These are phyloP conservation scores for Claviceps sorghi DNA, from an alignment of 2,329 filamentous ascomycete genomes.

Conservation along the genomic window DNA sequence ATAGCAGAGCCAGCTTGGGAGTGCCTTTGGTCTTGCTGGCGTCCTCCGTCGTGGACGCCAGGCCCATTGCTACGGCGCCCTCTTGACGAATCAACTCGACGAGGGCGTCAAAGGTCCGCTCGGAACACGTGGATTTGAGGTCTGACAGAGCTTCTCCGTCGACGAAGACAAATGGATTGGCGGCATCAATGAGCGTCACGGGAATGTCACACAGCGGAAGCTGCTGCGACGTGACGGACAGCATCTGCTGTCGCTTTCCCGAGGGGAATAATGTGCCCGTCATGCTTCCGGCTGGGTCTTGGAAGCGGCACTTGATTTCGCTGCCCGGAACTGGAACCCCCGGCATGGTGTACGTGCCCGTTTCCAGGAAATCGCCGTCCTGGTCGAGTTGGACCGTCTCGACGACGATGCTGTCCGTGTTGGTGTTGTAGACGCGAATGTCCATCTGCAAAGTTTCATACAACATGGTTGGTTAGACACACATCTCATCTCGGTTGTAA, in stretches of 20 bases:
- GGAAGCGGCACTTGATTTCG: conserved; percentile 42
- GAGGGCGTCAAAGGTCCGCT: conserved; percentile 6
- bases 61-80: conserved; percentile 43
- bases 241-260: conserved; percentile 30
- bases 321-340: conserved; percentile 41
- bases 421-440: conserved; percentile 44
- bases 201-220: conserved; percentile 12
- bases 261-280: conserved; percentile 45
- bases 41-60: conserved; percentile 26
- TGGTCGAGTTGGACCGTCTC: conserved; percentile 36
- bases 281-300: conserved; percentile 44
- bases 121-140: background rate
- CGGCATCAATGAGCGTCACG: conserved; percentile 20
- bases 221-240: background rate
- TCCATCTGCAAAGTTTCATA: conserved; percentile 13
- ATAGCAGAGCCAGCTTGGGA: background rate
- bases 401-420: conserved; percentile 41
- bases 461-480: too few relatives aligned
- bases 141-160: conserved; percentile 16
- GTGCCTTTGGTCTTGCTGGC: conserved; percentile 11
- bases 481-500: too few relatives aligned
- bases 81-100: conserved; percentile 38
- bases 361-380: conserved; percentile 29
- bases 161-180: conserved; percentile 34
- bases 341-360: conserved; percentile 41